These are phyloP conservation scores for Fusarium chlamydosporum DNA, from an alignment of 2,329 filamentous ascomycete species.

Conservation along the genomic window DNA sequence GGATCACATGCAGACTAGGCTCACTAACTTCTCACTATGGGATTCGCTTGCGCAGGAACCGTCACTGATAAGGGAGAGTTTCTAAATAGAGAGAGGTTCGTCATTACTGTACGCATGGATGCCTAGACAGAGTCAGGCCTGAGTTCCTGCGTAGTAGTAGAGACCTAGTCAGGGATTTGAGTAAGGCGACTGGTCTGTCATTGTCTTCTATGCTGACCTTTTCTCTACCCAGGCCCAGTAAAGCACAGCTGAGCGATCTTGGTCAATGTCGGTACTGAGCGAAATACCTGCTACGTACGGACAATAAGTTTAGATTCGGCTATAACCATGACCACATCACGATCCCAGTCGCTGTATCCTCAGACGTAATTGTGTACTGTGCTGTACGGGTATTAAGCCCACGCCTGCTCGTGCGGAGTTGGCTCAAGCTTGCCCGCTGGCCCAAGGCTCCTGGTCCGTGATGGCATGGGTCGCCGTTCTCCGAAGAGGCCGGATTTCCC, in stretches of 20 bases:
- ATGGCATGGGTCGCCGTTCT: conserved; percentile 41
- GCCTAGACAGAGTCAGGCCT: background rate
- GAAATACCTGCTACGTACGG: conserved; percentile 24
- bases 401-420: conserved; percentile 48
- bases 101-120: background rate
- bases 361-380: conserved; percentile 36
- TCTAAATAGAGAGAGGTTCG: background rate
- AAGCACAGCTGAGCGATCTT: conserved; percentile 6
- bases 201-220: conserved; percentile 24
- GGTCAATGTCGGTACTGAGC: conserved; percentile 37
- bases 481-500: conserved; percentile 43
- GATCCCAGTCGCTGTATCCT: conserved; percentile 45
- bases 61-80: conserved; percentile 12
- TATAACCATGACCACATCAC: conserved; percentile 36
- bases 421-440: conserved; percentile 29
- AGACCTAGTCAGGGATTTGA: conserved; percentile 11
- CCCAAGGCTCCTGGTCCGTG: conserved; percentile 28
- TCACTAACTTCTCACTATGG: conserved; percentile 43
- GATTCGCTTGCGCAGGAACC: conserved; percentile 46
- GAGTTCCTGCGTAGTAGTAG: background rate
- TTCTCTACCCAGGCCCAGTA: conserved; percentile 6
- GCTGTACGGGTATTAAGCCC: conserved; percentile 40
- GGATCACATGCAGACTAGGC: conserved; percentile 36
- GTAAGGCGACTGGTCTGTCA: conserved; percentile 21
- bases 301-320: background rate